Evolutionary conservation across 331 rosid species (phyloP).

Genomic region (Acacia pycnantha): DNA sequence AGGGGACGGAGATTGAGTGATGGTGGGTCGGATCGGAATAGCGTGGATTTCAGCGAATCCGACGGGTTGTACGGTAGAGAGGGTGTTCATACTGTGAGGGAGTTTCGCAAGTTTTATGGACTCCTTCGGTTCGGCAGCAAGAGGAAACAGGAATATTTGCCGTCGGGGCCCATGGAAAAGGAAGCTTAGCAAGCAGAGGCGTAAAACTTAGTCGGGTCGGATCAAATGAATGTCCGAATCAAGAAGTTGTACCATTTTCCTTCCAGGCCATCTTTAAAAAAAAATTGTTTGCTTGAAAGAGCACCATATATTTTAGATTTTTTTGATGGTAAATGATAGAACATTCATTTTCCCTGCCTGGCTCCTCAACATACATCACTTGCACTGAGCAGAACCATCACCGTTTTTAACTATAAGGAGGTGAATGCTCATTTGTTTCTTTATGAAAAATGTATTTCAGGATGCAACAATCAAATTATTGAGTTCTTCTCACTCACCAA

Average conservation of each 20-base stretch:
- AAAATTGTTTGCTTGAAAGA: background rate
- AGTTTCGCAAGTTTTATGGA: conserved; percentile 79
- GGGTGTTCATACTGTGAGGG: conserved; percentile 65
- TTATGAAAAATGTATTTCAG: background rate
- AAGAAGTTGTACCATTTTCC: background rate
- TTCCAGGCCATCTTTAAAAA: too few species aligned
- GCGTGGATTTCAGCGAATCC: conserved; percentile 40
- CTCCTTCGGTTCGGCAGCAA: conserved; percentile 68
- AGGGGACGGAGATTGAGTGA: conserved; percentile 29
- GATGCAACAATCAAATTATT: background rate
- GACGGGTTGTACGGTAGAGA: conserved; percentile 53
- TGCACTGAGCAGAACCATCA: too few species aligned
- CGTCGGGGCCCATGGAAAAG: conserved; percentile 43
- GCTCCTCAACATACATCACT: background rate
- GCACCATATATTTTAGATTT: background rate
- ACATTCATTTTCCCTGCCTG: background rate
- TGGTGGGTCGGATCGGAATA: conserved; percentile 57
- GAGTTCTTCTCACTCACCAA: background rate
- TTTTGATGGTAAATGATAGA: background rate
- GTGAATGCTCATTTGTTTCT: background rate
- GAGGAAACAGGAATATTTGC: conserved; percentile 56
- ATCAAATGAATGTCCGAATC: background rate
- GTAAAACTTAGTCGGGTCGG: background rate
- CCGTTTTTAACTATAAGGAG: too few species aligned
- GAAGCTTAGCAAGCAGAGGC: conserved; percentile 32